A percentile compares a stretch with the other conserved stretches of the same genome.
Conservation (phyloP, 805 yeast species). For the Torulaspora gathmanii region DNA sequence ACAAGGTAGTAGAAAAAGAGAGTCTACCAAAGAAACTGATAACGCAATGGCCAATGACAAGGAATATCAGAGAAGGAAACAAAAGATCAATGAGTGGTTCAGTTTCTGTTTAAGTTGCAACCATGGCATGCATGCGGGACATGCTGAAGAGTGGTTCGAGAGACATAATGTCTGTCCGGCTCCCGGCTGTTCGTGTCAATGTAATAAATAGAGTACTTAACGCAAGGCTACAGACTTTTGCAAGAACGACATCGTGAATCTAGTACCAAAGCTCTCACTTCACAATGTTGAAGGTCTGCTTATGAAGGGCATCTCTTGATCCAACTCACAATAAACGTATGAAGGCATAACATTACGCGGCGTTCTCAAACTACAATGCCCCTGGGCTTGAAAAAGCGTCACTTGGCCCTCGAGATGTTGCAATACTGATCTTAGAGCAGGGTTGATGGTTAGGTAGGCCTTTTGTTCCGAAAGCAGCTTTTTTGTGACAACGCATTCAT, state of each 20-base stretch:
- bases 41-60: background rate
- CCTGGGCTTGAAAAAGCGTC: conserved; percentile 6
- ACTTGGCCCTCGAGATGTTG: conserved; percentile 2
- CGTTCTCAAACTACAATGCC: conserved; percentile 6
- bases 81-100: conserved; percentile 70
- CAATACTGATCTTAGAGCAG: background rate
- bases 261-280: too few relatives aligned
- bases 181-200: conserved; percentile 83
- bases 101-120: conserved; percentile 87
- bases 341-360: conserved; percentile 7
- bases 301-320: background rate
- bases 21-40: background rate
- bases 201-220: conserved; percentile 49
- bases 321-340: conserved; percentile 6
- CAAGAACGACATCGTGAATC: too few relatives aligned
- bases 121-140: conserved; percentile 93
- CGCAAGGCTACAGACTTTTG: background rate
- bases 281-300: too few relatives aligned
- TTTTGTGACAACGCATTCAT: background rate
- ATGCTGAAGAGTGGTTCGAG: conserved; percentile 93
- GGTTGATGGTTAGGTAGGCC: background rate
- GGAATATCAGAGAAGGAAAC: conserved; percentile 17
- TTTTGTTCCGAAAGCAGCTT: background rate
- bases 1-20: background rate
- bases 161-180: conserved; percentile 88